phyloP scores from a whole-genome alignment of 768 basidiomycete species.

The Botryobasidium botryosum region DNA sequence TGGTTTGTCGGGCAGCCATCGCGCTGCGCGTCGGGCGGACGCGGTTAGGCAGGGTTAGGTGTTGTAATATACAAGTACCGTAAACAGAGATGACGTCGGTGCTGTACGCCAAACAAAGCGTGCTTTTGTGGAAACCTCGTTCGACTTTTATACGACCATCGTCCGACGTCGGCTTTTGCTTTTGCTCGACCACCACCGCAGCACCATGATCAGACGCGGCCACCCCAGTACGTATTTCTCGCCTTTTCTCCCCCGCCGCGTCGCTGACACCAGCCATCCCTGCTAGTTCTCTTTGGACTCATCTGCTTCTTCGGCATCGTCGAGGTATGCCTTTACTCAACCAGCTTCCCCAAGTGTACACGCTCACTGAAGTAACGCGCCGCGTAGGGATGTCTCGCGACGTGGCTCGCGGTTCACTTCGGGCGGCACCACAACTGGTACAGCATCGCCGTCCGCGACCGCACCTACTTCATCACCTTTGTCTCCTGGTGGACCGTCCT shows the following conservation, averaged over 20 bases:
- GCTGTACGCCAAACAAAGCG: too few species aligned
- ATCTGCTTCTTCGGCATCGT: constrained; percentile 47
- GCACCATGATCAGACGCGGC: too few species aligned
- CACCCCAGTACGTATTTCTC: constrained; percentile 32
- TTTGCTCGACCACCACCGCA: too few species aligned
- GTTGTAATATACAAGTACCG: too few species aligned
- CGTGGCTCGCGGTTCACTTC: constrained; percentile 52
- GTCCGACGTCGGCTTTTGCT: too few species aligned
- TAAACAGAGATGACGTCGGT: too few species aligned
- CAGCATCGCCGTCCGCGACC: constrained; percentile 34
- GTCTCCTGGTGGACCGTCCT: constrained; percentile 54
- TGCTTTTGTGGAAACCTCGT: too few species aligned
- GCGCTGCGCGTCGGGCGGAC: too few species aligned
- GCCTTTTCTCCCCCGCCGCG: not conserved
- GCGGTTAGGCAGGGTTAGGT: too few species aligned
- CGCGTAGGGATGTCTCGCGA: constrained; percentile 44
- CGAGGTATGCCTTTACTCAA: constrained; percentile 30
- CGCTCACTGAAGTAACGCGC: not conserved
- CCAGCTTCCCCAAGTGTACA: not conserved
- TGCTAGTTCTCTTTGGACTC: constrained; percentile 33
- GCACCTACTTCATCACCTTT: constrained; percentile 53
- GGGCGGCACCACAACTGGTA: constrained; percentile 37
- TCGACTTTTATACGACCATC: too few species aligned
- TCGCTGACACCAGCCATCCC: not conserved
- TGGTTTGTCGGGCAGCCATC: too few species aligned